Evolutionary conservation across 164 flowering plant genomes (phyloP), one percentile per base, ranked within the genome.

Genomic region (Umbellularia californica): DNA sequence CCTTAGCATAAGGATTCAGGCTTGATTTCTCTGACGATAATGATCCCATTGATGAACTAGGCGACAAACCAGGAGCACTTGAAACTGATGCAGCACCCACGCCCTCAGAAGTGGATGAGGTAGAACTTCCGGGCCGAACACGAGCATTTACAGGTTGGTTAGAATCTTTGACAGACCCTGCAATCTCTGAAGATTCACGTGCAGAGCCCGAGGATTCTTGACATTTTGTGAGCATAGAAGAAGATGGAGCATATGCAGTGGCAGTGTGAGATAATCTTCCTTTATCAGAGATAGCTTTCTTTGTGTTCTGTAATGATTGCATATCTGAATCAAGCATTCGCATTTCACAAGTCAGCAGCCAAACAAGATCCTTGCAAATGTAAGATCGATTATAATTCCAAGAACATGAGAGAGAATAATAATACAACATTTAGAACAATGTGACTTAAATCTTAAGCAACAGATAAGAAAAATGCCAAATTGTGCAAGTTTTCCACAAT

Each of bases 1-100:
- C 99, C 97, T 96, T 96, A 3, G 99, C 99, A 87, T 86, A 70
- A 72, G 97, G 99, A 85, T 96, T 96, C 73, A 92, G 74, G n/a
- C 90, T 84, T 50, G 97, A 93, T 73, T 89, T 96, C 74, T 93
- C 99, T 14, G 99, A 96, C 47, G 92, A 83, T 70, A 92, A 83
- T 47, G 99, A 96, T 68, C 95, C 95, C 72, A 92, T 74, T 41
- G 98, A 96, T 70, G 99, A 96, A 78, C 94, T 88, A 77, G 95
- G 96, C 65, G 99, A 91, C 81, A 93, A 76, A 66, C 87, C 86
- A 76, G 89, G 90, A 68, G 79, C 87, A 83, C 78, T 72, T 9
- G 85, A 81, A 74, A 89, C 82, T 70, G 91, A 76, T 50, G 84
- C 62, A 58, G 84, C 82, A 73, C 81, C 85, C 30, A 79, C 74